phyloP scores from a whole-genome alignment of 1,139 yeast species.

The Arxiozyma slooffiae region DNA sequence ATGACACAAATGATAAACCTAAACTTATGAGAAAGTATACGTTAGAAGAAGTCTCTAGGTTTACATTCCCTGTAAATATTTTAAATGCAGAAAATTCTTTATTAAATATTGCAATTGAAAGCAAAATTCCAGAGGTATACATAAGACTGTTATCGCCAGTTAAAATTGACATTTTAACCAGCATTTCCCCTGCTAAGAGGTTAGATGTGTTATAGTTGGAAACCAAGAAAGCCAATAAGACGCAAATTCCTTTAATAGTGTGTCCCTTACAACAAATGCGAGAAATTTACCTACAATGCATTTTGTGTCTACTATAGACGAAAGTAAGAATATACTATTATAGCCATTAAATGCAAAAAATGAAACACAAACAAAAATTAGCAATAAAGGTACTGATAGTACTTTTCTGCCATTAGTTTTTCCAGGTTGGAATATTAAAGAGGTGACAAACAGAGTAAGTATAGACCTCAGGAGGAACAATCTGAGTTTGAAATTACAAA shows the following conservation, averaged over 20 bases:
- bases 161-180: slow-evolving; percentile 7
- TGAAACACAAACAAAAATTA: neutral
- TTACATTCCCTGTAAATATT: neutral
- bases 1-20: neutral
- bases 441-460: slow-evolving; percentile 20
- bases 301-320: slow-evolving; percentile 16
- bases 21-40: slow-evolving; percentile 2
- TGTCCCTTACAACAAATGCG: neutral
- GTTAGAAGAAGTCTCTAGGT: slow-evolving; percentile 8
- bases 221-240: neutral
- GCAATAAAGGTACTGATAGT: slow-evolving; percentile 7
- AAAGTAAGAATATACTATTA: slow-evolving; percentile 39
- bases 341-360: slow-evolving; percentile 49
- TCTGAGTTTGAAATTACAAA: slow-evolving; percentile 38
- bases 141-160: slow-evolving; percentile 23
- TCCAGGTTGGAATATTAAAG: slow-evolving; percentile 9
- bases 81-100: neutral
- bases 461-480: slow-evolving; percentile 30
- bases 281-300: slow-evolving; percentile 23
- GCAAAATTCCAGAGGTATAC: slow-evolving; percentile 4
- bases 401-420: neutral
- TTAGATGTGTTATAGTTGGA: slow-evolving; percentile 14
- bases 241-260: neutral
- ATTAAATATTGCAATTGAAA: neutral
- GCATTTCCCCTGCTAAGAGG: slow-evolving; percentile 18